Conservation (phyloP, 2,329 filamentous ascomycete genomes). For the Aureobasidium sp. region DNA sequence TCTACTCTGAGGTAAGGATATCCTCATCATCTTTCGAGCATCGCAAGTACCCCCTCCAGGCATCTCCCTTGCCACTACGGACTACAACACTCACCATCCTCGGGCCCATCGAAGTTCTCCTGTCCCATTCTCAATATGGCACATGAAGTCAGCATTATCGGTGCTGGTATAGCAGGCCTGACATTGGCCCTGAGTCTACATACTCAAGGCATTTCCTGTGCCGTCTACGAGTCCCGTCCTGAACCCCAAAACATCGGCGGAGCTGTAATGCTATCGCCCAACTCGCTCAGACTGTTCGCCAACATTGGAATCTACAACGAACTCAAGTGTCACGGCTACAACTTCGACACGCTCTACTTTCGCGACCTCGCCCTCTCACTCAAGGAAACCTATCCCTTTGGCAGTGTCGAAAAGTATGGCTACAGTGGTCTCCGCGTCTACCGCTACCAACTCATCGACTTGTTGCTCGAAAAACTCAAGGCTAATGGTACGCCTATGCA, state of each 20-base stretch:
- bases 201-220: slow-evolving; percentile 41
- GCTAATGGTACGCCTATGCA: slow-evolving; percentile 37
- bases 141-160: slow-evolving; percentile 37
- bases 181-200: slow-evolving; percentile 48
- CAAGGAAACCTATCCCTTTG: slow-evolving; percentile 20
- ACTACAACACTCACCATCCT: neutral
- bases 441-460: slow-evolving; percentile 45
- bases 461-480: slow-evolving; percentile 38
- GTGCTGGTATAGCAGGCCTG: slow-evolving; percentile 45
- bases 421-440: slow-evolving; percentile 51
- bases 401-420: slow-evolving; percentile 39
- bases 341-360: slow-evolving; percentile 48
- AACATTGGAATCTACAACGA: slow-evolving; percentile 42
- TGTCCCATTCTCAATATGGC: neutral
- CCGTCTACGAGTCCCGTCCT: slow-evolving; percentile 43
- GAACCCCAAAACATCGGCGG: slow-evolving; percentile 27
- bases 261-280: slow-evolving; percentile 54
- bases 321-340: slow-evolving; percentile 41
- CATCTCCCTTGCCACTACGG: neutral
- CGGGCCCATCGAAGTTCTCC: neutral
- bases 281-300: slow-evolving; percentile 50
- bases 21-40: neutral
- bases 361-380: slow-evolving; percentile 28
- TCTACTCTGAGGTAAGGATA: neutral
- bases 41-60: neutral